A percentile compares a stretch with the other conserved stretches of the same genome.
phyloP scores from a whole-genome alignment of 306 rosid species.

The Mucuna pruriens region DNA sequence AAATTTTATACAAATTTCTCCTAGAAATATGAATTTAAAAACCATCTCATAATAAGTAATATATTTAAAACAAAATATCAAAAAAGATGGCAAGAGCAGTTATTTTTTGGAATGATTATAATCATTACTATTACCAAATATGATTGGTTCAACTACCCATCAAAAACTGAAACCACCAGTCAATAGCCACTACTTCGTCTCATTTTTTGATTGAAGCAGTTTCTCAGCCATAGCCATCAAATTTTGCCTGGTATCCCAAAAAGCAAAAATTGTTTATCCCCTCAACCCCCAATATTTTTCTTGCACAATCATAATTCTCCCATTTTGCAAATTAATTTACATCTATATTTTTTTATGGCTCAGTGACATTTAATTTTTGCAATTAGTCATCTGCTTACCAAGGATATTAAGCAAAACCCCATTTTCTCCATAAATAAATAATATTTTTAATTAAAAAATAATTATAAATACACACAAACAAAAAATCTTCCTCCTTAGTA shows the following conservation, averaged over 20 bases:
- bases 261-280: neutral
- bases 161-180: neutral
- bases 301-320: neutral
- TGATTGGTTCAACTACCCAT: neutral
- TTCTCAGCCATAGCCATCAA: neutral
- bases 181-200: too few relatives aligned
- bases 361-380: neutral
- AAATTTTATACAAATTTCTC: neutral
- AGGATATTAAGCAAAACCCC: neutral
- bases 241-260: neutral
- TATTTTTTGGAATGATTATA: neutral
- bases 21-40: neutral
- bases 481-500: neutral
- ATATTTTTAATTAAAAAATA: neutral
- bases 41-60: neutral
- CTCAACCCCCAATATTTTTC: neutral
- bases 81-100: neutral
- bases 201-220: too few relatives aligned
- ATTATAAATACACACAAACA: neutral
- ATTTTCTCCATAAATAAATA: neutral
- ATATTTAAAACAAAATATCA: neutral
- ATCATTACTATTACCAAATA: neutral
- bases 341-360: neutral
- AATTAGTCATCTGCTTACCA: neutral
- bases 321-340: neutral